Base-by-base conservation (phyloP, 352 stramenopile genomes). In the Phytopythium oedochilum region DNA sequence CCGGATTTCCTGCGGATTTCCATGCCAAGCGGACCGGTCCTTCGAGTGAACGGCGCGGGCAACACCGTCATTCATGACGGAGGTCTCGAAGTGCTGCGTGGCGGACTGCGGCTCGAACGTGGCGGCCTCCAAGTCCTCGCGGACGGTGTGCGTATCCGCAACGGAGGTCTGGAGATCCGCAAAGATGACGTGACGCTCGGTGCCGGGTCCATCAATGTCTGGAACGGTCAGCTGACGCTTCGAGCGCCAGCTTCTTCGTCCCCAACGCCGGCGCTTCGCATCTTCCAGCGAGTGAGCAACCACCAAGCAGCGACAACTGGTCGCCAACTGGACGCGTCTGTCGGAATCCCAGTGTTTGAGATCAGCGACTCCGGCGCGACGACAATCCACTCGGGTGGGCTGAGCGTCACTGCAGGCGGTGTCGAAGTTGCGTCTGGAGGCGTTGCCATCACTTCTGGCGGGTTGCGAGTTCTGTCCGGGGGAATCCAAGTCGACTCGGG, bases 101-200 rank as follows among this genome's bases (percentile, higher is more conserved):
- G 79, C 20, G 79, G 77, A 20, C 22, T 88, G n/a, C 70, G 70
- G 29, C 67, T 89, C 10, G 66, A 86, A 36, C 65, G 72, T 9
- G 79, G 79, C 7, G 79, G 79, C 2, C 48, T 89, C 6, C 66
- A 86, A 31, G 75, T 90, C 26, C 70, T 87, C 39, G 70, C 71
- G 18, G 78, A 83, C 14, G 80, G 78, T 5, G 60, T 88, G 23
- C 69, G 69, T 1, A 59, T 90, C 26, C 63, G 60, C 35, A 75
- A 77, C 22, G 64, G 71, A 18, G 69, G 61, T 5, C 44, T 85
- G 23, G 60, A 68, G 15, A 57, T 90, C 38, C 68, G 71, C 39
- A 68, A 68, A 14, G 77, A 73, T 5, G 68, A 75, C 23, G 12
- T 88, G 5, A 55, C 53, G 29, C 50, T 89, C 25, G 66, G 66